phyloP scores from a whole-genome alignment of 2,329 filamentous ascomycete species.

The Dendrostoma leiphaemia region DNA sequence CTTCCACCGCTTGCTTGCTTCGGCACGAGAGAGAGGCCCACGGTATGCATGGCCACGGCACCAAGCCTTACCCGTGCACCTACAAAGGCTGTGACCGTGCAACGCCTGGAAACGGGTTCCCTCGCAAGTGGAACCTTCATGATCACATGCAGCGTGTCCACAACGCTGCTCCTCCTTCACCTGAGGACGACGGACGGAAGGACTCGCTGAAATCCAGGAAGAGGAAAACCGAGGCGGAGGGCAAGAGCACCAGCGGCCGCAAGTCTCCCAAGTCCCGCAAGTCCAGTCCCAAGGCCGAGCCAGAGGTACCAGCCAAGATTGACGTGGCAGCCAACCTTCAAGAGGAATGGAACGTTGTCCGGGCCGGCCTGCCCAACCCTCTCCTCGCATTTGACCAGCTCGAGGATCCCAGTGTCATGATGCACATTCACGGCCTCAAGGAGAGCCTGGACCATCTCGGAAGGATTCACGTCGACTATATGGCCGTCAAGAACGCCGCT shows the following conservation, averaged over 20 bases:
- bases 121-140: slow-evolving; percentile 90
- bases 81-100: slow-evolving; percentile 86
- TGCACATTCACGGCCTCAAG: slow-evolving; percentile 52
- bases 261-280: slow-evolving; percentile 41
- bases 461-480: slow-evolving; percentile 44
- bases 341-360: slow-evolving; percentile 61
- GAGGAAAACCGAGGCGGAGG: slow-evolving; percentile 53
- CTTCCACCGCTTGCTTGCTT: slow-evolving; percentile 90
- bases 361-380: slow-evolving; percentile 60
- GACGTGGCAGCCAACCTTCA: slow-evolving; percentile 40
- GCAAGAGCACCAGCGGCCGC: slow-evolving; percentile 41
- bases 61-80: slow-evolving; percentile 86
- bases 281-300: slow-evolving; percentile 24
- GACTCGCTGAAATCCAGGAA: slow-evolving; percentile 51
- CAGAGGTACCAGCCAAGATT: slow-evolving; percentile 32
- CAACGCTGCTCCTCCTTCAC: slow-evolving; percentile 40
- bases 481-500: slow-evolving; percentile 30
- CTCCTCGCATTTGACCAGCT: slow-evolving; percentile 49
- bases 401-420: slow-evolving; percentile 50
- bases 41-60: slow-evolving; percentile 90
- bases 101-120: slow-evolving; percentile 81
- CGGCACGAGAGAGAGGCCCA: slow-evolving; percentile 95
- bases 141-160: slow-evolving; percentile 98
- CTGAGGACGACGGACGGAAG: slow-evolving; percentile 25
- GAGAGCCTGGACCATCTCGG: slow-evolving; percentile 50